phyloP scores from a whole-genome alignment of 768 basidiomycete genomes.

The Suillus ampliporus region DNA sequence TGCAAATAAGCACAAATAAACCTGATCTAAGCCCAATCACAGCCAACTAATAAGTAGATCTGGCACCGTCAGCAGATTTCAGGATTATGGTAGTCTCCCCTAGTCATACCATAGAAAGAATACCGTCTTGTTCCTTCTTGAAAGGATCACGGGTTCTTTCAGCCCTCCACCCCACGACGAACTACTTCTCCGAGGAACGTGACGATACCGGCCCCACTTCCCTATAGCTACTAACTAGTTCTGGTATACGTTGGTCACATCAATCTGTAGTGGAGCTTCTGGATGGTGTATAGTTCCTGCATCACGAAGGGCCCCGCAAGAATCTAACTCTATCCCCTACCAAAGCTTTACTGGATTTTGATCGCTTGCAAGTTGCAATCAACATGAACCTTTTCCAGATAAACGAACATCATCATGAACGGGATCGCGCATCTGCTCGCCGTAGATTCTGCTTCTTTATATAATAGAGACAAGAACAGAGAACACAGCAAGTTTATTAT shows the following conservation, averaged over 20 bases:
- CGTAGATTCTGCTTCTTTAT: constrained; percentile 19
- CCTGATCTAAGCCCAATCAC: not conserved
- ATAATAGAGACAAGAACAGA: constrained; percentile 43
- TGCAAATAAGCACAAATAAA: constrained; percentile 19
- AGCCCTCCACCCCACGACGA: not conserved
- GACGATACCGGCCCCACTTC: not conserved
- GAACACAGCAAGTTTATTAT: constrained; percentile 48
- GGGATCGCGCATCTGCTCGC: not conserved
- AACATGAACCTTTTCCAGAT: constrained; percentile 12
- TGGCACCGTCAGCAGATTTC: not conserved
- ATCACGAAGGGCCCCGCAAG: not conserved
- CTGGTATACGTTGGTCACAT: not conserved
- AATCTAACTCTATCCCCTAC: not conserved
- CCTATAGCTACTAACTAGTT: not conserved
- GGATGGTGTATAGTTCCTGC: not conserved
- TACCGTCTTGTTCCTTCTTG: too few species aligned
- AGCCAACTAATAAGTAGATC: too few species aligned
- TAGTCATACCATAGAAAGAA: too few species aligned
- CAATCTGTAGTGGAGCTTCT: not conserved
- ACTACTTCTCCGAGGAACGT: not conserved
- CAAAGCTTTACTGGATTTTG: not conserved
- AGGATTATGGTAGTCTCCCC: too few species aligned
- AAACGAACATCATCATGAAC: not conserved
- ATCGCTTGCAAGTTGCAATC: not conserved
- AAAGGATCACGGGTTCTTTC: not conserved